Conservation (phyloP, 129 eudicot species). For the Chrysanthemum makinoi region DNA sequence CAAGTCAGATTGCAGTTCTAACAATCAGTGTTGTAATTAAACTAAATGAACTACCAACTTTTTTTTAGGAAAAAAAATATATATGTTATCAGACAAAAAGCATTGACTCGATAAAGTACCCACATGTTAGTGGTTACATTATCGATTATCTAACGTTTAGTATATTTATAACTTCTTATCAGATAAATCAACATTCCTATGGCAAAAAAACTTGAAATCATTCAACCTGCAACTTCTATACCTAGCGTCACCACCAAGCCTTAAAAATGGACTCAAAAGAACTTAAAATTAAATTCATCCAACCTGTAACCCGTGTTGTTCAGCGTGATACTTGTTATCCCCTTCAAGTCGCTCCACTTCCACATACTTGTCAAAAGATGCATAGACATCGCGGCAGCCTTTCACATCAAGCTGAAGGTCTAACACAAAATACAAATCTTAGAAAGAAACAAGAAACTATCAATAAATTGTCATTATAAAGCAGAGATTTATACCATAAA, state of each 20-base stretch:
- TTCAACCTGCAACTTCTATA: slow-evolving; percentile 7
- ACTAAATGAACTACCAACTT: too few relatives aligned
- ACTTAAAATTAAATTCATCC: neutral
- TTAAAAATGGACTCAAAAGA: slow-evolving; percentile 7
- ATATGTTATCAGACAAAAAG: neutral
- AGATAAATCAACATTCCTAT: too few relatives aligned
- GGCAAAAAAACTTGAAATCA: slow-evolving; percentile 1
- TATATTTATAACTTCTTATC: neutral
- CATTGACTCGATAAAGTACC: neutral
- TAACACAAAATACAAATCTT: slow-evolving; percentile 27
- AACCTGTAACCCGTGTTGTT: slow-evolving; percentile 92
- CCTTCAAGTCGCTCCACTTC: slow-evolving; percentile 96
- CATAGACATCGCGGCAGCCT: slow-evolving; percentile 96
- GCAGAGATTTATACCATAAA: slow-evolving; percentile 53
- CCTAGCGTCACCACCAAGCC: neutral
- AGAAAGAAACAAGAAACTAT: slow-evolving; percentile 6
- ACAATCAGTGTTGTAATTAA: too few relatives aligned
- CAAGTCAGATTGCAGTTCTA: too few relatives aligned
- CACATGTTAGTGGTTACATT: neutral
- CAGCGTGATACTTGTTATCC: slow-evolving; percentile 93
- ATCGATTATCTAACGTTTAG: neutral
- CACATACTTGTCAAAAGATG: slow-evolving; percentile 96
- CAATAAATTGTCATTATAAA: neutral
- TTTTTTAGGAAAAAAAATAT: too few relatives aligned
- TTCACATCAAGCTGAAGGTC: slow-evolving; percentile 99